Percentiles rank a stretch among this genome's conserved stretches.
Evolutionary conservation across 2,329 filamentous ascomycete species (phyloP).

Genomic region (Coniochaeta sp.): DNA sequence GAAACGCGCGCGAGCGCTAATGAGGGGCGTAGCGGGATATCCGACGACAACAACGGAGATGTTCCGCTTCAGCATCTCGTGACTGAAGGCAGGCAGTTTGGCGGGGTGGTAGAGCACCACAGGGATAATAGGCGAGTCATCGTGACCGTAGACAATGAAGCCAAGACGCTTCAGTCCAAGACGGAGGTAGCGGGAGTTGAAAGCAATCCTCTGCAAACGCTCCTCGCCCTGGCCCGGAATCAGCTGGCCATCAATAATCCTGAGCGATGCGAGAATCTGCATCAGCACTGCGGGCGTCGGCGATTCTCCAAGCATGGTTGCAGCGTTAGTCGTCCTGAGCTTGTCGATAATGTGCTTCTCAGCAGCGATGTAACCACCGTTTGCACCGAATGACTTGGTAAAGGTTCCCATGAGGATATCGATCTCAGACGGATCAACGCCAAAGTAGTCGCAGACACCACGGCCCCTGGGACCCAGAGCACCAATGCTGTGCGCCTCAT

Average conservation of each 20-base stretch:
- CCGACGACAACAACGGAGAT: constrained; percentile 97
- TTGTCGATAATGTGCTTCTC: constrained; percentile 91
- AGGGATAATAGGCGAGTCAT: constrained; percentile 95
- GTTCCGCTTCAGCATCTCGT: constrained; percentile 96
- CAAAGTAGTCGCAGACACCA: constrained; percentile 96
- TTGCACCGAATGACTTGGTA: constrained; percentile 97
- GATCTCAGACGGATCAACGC: constrained; percentile 76
- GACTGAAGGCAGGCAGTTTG: constrained; percentile 97
- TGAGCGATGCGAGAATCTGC: constrained; percentile 81
- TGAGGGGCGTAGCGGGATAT: constrained; percentile 91
- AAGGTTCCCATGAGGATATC: constrained; percentile 98
- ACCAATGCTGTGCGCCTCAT: constrained; percentile 94
- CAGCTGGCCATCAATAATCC: constrained; percentile 83
- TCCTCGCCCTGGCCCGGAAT: constrained; percentile 90
- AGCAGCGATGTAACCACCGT: constrained; percentile 89
- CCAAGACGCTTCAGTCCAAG: constrained; percentile 94
- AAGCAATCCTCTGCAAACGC: constrained; percentile 88
- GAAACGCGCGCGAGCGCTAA: constrained; percentile 90
- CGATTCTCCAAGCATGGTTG: constrained; percentile 79
- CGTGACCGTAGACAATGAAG: constrained; percentile 93
- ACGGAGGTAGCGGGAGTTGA: constrained; percentile 97
- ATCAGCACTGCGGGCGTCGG: constrained; percentile 81
- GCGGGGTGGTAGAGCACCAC: constrained; percentile 95
- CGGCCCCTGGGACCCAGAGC: constrained; percentile 82
- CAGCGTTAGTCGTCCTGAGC: constrained; percentile 77